Base-by-base conservation (phyloP, 2,329 filamentous ascomycete species). In the Diplodia seriata region DNA sequence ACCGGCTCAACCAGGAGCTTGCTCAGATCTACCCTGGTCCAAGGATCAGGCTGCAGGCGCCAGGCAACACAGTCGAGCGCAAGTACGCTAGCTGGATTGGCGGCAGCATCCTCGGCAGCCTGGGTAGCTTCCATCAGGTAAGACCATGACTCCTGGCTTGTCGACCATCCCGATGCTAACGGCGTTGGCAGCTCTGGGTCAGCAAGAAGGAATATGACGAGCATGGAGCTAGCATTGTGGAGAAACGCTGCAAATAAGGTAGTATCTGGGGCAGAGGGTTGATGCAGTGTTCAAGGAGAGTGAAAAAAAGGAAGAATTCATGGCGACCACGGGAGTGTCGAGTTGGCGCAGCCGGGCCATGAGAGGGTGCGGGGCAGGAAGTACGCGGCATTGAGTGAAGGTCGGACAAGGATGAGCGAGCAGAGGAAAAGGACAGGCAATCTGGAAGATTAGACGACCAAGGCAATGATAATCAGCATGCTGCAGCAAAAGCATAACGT, bases 141-240 rank as follows among this genome's bases (percentile, higher is more conserved):
- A 68, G 72, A 36, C 54, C 31, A 15, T 59, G 31, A 11, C 43
- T 15, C 11, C 9, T 29, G 43, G 61, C 12, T 18, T 31, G 4
- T 5, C 36, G 4, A 26, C 12, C 31, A 23, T 23, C 47, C 38
- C 4, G 47, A 11, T 36, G 15, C 53, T 70, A 50, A 66, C 31
- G 14, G 23, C 18, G 23, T 12, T 40, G 4, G 6, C 43, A 76
- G 84, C 94, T 99, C 91, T 99, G 95, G 95, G 96, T 99, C 74
- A 94, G 91, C 29, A 92, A 89, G 80, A 97, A 97, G 84, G 95
- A 99, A 83, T 98, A 97, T 75, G 93, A 97, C 71, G 96, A 99
- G 84, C 94, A 97, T 78, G 95, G 95, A 1, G 84, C 89, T 6
- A 88, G 88, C 71, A 94, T 98, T 73, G 92, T 98, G 54, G 94